These are phyloP conservation scores for Moelleriella libera DNA, from an alignment of 2,329 filamentous ascomycete genomes.

Conservation along the genomic window DNA sequence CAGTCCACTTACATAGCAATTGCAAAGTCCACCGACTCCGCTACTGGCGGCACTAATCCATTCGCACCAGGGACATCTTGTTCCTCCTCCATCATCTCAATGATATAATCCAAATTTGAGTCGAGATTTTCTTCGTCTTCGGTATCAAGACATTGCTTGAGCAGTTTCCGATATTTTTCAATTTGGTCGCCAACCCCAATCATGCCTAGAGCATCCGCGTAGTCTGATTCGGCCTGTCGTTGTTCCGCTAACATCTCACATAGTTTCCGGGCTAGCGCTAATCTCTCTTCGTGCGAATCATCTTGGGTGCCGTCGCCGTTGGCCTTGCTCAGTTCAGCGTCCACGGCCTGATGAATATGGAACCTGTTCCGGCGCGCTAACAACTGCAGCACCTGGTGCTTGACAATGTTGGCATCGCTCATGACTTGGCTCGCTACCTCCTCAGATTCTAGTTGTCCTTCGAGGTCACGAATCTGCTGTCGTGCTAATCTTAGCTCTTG, in stretches of 20 bases:
- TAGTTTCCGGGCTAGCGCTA: slow-evolving; percentile 44
- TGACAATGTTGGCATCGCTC: slow-evolving; percentile 34
- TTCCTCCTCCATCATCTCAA: slow-evolving; percentile 50
- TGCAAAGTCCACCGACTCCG: slow-evolving; percentile 16
- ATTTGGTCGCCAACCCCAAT: slow-evolving; percentile 62
- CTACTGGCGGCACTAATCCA: slow-evolving; percentile 12
- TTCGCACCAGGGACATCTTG: slow-evolving; percentile 28
- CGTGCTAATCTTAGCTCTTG: slow-evolving; percentile 49
- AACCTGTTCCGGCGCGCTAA: slow-evolving; percentile 38
- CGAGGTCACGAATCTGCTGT: slow-evolving; percentile 44
- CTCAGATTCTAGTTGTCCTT: slow-evolving; percentile 39
- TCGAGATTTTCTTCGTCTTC: slow-evolving; percentile 56
- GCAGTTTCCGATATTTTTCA: slow-evolving; percentile 56
- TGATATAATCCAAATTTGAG: slow-evolving; percentile 43
- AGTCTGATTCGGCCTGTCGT: slow-evolving; percentile 47
- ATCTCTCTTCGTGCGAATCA: slow-evolving; percentile 38
- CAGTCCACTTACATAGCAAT: slow-evolving; percentile 2
- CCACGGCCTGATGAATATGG: slow-evolving; percentile 36
- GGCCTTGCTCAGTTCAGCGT: slow-evolving; percentile 32
- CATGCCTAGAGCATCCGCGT: slow-evolving; percentile 52
- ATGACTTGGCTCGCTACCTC: slow-evolving; percentile 34
- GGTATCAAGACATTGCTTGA: slow-evolving; percentile 53
- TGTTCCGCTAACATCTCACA: slow-evolving; percentile 43
- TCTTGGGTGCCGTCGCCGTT: slow-evolving; percentile 31
- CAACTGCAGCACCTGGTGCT: slow-evolving; percentile 33